Percentiles rank a stretch among this genome's conserved stretches.
phyloP scores from a whole-genome alignment of 225 moss, liverwort and hornwort species.

The Physcomitrium patens region DNA sequence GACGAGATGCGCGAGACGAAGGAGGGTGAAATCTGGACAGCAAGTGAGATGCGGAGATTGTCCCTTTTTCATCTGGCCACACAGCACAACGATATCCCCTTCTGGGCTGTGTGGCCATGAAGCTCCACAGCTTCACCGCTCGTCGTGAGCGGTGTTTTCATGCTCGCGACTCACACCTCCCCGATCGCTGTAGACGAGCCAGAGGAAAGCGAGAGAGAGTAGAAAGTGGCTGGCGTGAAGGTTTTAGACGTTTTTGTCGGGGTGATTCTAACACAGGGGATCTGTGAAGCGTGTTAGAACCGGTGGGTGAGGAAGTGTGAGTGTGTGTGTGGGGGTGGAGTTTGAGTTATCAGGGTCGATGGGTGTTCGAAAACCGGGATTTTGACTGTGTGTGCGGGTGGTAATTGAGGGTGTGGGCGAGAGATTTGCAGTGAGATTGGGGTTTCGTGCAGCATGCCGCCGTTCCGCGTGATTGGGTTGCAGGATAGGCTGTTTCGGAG shows the following conservation, averaged over 20 bases:
- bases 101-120: slow-evolving; percentile 27
- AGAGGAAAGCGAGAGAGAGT: too few species aligned
- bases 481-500: slow-evolving; percentile 32
- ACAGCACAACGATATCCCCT: slow-evolving; percentile 38
- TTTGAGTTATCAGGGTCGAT: background rate
- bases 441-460: slow-evolving; percentile 34
- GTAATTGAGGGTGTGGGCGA: background rate
- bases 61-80: slow-evolving; percentile 35
- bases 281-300: too few species aligned
- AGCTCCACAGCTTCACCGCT: background rate
- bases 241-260: too few species aligned
- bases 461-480: slow-evolving; percentile 37
- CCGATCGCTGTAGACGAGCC: too few species aligned
- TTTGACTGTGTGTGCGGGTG: background rate
- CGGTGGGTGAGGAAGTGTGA: too few species aligned
- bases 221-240: too few species aligned
- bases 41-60: slow-evolving; percentile 33
- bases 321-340: background rate
- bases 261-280: too few species aligned
- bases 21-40: slow-evolving; percentile 28
- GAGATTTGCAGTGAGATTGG: background rate
- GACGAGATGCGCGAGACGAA: too few species aligned
- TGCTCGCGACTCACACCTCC: too few species aligned
- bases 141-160: too few species aligned
- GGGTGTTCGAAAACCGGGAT: background rate